Conservation (phyloP, 2,329 filamentous ascomycete genomes). For the Cladosporium sp. region DNA sequence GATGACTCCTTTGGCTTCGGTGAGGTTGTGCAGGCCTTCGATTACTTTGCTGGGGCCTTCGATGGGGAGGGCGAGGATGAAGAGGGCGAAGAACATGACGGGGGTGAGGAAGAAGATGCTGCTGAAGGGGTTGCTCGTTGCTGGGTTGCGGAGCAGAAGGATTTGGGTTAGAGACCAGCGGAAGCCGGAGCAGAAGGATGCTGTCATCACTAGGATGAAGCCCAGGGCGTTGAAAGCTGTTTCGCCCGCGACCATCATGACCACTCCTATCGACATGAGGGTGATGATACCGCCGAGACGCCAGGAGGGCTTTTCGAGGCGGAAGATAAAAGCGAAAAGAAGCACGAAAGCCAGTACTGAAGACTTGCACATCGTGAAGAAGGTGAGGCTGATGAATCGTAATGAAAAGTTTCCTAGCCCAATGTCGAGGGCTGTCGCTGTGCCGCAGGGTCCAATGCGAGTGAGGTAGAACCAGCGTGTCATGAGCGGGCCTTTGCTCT, state of each 20-base stretch:
- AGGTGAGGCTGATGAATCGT: slow-evolving; percentile 94
- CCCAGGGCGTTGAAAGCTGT: slow-evolving; percentile 83
- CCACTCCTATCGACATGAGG: slow-evolving; percentile 87
- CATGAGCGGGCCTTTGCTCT: slow-evolving; percentile 65
- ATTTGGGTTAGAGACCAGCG: slow-evolving; percentile 99
- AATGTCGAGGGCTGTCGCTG: slow-evolving; percentile 92
- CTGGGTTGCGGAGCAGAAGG: slow-evolving; percentile 86
- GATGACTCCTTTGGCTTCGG: slow-evolving; percentile 66
- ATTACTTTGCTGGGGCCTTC: slow-evolving; percentile 74
- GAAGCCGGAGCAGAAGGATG: slow-evolving; percentile 94
- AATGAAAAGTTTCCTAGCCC: slow-evolving; percentile 93
- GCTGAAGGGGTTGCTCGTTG: slow-evolving; percentile 93
- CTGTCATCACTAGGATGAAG: slow-evolving; percentile 88
- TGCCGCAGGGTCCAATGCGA: slow-evolving; percentile 86
- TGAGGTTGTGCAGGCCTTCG: slow-evolving; percentile 65
- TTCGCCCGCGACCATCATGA: slow-evolving; percentile 98
- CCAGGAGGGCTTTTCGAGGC: slow-evolving; percentile 83
- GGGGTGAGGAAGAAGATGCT: slow-evolving; percentile 98
- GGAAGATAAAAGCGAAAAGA: slow-evolving; percentile 90
- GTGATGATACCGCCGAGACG: slow-evolving; percentile 84
- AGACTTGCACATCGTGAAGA: slow-evolving; percentile 99
- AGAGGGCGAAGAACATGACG: slow-evolving; percentile 86
- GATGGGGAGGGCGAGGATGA: slow-evolving; percentile 79
- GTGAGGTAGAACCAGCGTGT: slow-evolving; percentile 89
- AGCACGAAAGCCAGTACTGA: slow-evolving; percentile 94